A percentile compares a stretch with the other conserved stretches of the same genome.
These are phyloP conservation scores for Blastomyces emzantsi DNA, from an alignment of 2,329 filamentous ascomycete species.

Conservation along the genomic window DNA sequence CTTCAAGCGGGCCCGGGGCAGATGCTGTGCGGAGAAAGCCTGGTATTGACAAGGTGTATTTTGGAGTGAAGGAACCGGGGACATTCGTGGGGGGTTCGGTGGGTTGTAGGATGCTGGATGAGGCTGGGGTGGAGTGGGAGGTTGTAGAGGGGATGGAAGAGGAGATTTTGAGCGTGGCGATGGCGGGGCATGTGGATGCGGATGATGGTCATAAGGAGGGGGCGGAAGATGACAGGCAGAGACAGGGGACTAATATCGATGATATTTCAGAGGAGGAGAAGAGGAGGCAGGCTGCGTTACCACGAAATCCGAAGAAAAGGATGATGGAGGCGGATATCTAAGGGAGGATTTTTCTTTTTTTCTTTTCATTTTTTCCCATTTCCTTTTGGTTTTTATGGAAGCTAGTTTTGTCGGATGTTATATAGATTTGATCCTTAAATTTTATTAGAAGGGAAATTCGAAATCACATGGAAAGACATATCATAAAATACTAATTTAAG, in stretches of 20 bases:
- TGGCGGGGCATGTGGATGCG: slow-evolving; percentile 59
- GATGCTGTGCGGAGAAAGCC: background rate
- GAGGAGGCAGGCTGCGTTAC: slow-evolving; percentile 29
- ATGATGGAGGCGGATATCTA: slow-evolving; percentile 35
- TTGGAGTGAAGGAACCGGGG: slow-evolving; percentile 80
- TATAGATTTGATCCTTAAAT: background rate
- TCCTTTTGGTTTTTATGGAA: background rate
- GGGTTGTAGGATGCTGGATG: slow-evolving; percentile 60
- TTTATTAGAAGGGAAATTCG: background rate
- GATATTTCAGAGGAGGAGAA: slow-evolving; percentile 33
- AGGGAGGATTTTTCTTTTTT: background rate
- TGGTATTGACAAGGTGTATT: slow-evolving; percentile 68
- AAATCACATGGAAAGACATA: background rate
- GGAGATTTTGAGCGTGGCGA: slow-evolving; percentile 74
- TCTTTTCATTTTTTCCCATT: background rate
- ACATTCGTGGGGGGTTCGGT: slow-evolving; percentile 80
- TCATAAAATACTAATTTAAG: background rate
- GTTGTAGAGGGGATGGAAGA: slow-evolving; percentile 66
- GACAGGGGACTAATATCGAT: slow-evolving; percentile 28
- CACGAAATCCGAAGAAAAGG: slow-evolving; percentile 40
- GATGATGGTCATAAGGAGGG: slow-evolving; percentile 23
- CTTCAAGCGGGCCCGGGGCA: background rate
- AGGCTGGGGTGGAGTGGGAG: slow-evolving; percentile 63
- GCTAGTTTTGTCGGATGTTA: background rate
- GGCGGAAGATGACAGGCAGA: slow-evolving; percentile 20